These are phyloP conservation scores for Entomortierella beljakovae DNA, from an alignment of 192 early-diverging fungal genomes.

Conservation along the genomic window DNA sequence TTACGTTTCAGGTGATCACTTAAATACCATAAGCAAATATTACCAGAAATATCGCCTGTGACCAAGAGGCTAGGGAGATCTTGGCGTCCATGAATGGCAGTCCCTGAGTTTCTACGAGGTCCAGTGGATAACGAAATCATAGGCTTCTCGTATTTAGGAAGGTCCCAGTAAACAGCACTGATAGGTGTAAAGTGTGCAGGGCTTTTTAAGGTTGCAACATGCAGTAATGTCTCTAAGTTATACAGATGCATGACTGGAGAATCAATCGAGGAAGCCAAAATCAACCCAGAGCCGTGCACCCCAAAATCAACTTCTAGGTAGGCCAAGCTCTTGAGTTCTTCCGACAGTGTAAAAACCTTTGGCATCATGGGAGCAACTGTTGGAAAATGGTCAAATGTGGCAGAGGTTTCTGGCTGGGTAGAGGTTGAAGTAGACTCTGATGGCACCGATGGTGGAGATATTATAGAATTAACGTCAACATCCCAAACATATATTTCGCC, in stretches of 20 bases:
- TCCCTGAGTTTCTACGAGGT: not conserved
- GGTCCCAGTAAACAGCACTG: slow-evolving; percentile 43
- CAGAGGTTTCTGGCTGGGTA: not conserved
- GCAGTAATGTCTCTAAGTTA: slow-evolving; percentile 25
- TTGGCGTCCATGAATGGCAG: slow-evolving; percentile 8
- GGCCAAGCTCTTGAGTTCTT: slow-evolving; percentile 28
- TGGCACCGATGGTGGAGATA: slow-evolving; percentile 9
- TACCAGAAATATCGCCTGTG: slow-evolving; percentile 63
- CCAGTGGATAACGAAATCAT: slow-evolving; percentile 32
- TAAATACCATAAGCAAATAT: slow-evolving; percentile 65
- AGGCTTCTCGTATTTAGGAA: slow-evolving; percentile 37
- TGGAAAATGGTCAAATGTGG: no score
- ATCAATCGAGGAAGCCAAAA: slow-evolving; percentile 18
- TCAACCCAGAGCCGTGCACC: slow-evolving; percentile 10
- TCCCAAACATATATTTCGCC: slow-evolving; percentile 44
- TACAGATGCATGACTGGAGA: slow-evolving; percentile 35
- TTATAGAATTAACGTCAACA: slow-evolving; percentile 21
- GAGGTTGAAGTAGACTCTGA: not conserved
- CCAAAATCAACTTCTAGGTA: slow-evolving; percentile 46
- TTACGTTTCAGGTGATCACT: slow-evolving; percentile 43
- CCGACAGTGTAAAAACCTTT: slow-evolving; percentile 15
- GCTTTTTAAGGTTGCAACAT: slow-evolving; percentile 33
- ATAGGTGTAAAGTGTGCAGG: slow-evolving; percentile 39
- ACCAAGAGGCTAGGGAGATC: slow-evolving; percentile 54
- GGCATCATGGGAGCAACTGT: not conserved